phyloP scores from a whole-genome alignment of 176 grass and related monocot species.

The Juncus effusus region DNA sequence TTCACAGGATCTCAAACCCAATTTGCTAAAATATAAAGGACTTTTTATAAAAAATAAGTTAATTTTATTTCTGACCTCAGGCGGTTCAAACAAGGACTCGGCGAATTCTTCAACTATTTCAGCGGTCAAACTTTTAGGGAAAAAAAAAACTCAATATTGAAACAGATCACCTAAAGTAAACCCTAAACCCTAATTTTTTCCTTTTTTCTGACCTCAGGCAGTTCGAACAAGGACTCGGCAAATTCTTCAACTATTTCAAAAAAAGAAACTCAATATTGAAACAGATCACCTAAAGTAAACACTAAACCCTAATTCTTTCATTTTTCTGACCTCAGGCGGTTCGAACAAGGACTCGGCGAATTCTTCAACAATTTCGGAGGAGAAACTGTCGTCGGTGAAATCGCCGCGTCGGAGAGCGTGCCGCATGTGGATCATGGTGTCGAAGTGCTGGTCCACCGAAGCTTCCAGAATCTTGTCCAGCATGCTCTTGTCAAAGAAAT shows the following conservation, averaged over 20 bases:
- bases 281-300: too few relatives aligned
- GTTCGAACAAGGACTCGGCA: slow-evolving; percentile 73
- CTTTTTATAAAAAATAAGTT: too few relatives aligned
- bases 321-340: slow-evolving; percentile 59
- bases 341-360: slow-evolving; percentile 72
- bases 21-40: too few relatives aligned
- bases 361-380: slow-evolving; percentile 86
- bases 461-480: slow-evolving; percentile 95
- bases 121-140: slow-evolving; percentile 52
- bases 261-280: too few relatives aligned
- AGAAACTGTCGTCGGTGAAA: slow-evolving; percentile 63
- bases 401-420: slow-evolving; percentile 45
- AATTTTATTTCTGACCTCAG: slow-evolving; percentile 41
- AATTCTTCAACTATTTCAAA: slow-evolving; percentile 77
- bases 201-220: slow-evolving; percentile 50
- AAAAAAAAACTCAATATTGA: too few relatives aligned
- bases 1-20: too few relatives aligned
- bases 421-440: slow-evolving; percentile 80
- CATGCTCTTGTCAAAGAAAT: slow-evolving; percentile 94
- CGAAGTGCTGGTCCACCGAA: slow-evolving; percentile 91
- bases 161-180: too few relatives aligned
- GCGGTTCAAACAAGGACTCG: slow-evolving; percentile 79
- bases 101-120: slow-evolving; percentile 81
- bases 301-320: too few relatives aligned
- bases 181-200: too few relatives aligned